A percentile compares a stretch with the other conserved stretches of the same genome.
Conservation (phyloP, 2,329 filamentous ascomycete genomes). For the Mycocentrospora acerina region DNA sequence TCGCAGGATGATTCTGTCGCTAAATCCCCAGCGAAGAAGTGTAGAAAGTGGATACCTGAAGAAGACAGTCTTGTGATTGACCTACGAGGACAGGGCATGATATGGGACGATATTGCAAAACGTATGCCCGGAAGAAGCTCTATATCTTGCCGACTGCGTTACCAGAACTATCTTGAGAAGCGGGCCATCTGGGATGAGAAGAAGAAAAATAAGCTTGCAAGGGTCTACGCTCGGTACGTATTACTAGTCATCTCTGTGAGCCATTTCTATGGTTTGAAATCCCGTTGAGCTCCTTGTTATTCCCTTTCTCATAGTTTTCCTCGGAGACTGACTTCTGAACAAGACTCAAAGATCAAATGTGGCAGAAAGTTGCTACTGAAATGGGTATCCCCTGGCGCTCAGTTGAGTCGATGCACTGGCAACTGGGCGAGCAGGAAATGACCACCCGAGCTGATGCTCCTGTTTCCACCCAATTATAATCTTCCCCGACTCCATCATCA, state of each 20-base stretch:
- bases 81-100: slow-evolving; percentile 87
- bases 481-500: slow-evolving; percentile 39
- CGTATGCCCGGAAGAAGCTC: slow-evolving; percentile 85
- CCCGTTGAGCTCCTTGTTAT: too few species aligned
- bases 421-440: slow-evolving; percentile 92
- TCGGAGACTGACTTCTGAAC: neutral
- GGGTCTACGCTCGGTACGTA: slow-evolving; percentile 86
- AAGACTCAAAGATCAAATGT: slow-evolving; percentile 98
- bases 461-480: slow-evolving; percentile 68
- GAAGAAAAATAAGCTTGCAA: slow-evolving; percentile 92
- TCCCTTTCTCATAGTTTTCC: too few species aligned
- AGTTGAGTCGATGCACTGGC: slow-evolving; percentile 98
- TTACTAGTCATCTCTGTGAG: slow-evolving; percentile 9
- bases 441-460: slow-evolving; percentile 85
- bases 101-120: slow-evolving; percentile 98
- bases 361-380: slow-evolving; percentile 91
- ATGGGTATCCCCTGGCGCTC: slow-evolving; percentile 95
- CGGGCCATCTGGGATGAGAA: slow-evolving; percentile 96
- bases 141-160: slow-evolving; percentile 91
- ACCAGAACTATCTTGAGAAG: slow-evolving; percentile 95
- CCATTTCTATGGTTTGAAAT: too few species aligned
- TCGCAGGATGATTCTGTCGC: slow-evolving; percentile 40
- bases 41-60: slow-evolving; percentile 94
- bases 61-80: slow-evolving; percentile 95
- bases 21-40: slow-evolving; percentile 49